Base-by-base conservation (phyloP, 352 stramenopile species). In the Phytophthora pisi region DNA sequence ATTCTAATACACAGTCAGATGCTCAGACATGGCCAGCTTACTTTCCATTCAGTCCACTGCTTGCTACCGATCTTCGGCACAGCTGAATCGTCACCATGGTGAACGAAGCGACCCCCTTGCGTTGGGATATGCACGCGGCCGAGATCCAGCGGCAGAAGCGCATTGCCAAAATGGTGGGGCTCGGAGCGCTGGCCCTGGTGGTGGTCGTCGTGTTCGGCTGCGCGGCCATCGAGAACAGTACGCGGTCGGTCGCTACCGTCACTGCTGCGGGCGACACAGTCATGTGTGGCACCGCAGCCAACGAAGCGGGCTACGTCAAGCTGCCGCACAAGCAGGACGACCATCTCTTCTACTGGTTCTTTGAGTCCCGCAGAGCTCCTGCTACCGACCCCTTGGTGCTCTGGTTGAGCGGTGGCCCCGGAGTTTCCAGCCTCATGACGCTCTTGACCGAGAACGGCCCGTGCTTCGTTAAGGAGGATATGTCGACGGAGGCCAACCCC, bases 311-410 rank as follows among this genome's bases (percentile, higher is more conserved):
- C 4, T 82, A 88, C 49, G 63, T 90, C 26, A 67, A 68, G 54
- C 68, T 90, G 15, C 57, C 70, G 31, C 71, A 84, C 42, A 80
- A 71, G 30, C 74, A 75, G 45, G 74, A 87, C 51, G 78, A 87
- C 36, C 66, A 82, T 34, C 74, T 77, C 28, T 88, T 91, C 58
- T 92, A 92, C 64, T 90, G 81, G 81, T 80, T 85, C 58, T 80
- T 86, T 49, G 74, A 92, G 68, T 82, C 77, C 13, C 74, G 86
- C 38, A 62, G 66, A 3, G 62, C 74, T 11, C 54, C 67, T 23
- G 34, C 23, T 20, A 74, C 61, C 6, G 82, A 85, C 30, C 82
- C 83, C 31, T 57, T 90, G 2, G 53, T 91, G 23, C 69, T 91
- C 2, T 90, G 83, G 83, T 50, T 91, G 20, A 84, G 72, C 38